Evolutionary conservation across 495 filamentous ascomycete species (phyloP).

Genomic region (Lophium mytilinum): DNA sequence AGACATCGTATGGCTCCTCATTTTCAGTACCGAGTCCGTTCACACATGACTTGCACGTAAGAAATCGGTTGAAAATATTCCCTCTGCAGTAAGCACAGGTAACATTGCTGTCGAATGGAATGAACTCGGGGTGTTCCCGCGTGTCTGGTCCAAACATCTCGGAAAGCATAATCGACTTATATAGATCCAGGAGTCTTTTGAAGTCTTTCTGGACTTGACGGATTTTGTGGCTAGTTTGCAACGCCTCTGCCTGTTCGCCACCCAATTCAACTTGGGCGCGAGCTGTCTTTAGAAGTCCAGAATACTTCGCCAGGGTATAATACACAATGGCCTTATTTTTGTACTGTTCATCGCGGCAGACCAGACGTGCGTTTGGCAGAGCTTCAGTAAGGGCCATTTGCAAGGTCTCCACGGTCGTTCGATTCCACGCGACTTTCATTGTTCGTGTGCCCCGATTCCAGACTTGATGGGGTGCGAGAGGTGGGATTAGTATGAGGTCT

Average conservation of each 20-base stretch:
- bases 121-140: conserved; percentile 58
- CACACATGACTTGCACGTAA: conserved; percentile 78
- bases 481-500: conserved; percentile 93
- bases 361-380: conserved; percentile 74
- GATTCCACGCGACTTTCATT: conserved; percentile 96
- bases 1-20: conserved; percentile 70
- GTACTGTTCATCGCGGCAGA: conserved; percentile 98
- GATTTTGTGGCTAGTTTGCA: conserved; percentile 27
- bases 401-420: conserved; percentile 87
- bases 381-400: conserved; percentile 79
- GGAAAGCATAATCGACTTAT: conserved; percentile 66
- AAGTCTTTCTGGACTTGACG: conserved; percentile 69
- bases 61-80: conserved; percentile 95
- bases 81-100: conserved; percentile 93
- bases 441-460: conserved; percentile 95
- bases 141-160: conserved; percentile 68
- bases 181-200: conserved; percentile 64
- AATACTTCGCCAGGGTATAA: conserved; percentile 73
- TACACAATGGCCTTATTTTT: conserved; percentile 96
- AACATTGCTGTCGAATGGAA: conserved; percentile 77
- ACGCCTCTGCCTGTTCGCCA: conserved; percentile 30
- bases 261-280: conserved; percentile 41
- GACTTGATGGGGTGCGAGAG: conserved; percentile 92
- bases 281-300: conserved; percentile 46
- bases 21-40: conserved; percentile 36